Conservation (phyloP, 176 grass and related monocot genomes). For the Secale cereale region DNA sequence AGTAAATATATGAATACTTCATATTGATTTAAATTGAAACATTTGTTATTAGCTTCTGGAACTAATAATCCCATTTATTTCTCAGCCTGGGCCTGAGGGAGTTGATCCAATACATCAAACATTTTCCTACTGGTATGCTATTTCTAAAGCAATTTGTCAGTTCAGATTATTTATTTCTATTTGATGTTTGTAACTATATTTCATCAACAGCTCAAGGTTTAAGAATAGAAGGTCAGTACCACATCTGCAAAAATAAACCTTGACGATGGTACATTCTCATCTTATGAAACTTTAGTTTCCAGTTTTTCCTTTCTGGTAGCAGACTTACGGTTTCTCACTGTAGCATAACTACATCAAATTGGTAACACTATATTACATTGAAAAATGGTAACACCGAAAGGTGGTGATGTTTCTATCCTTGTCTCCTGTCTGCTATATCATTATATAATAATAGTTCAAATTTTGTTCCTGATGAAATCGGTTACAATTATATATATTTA, state of each 20-base stretch:
- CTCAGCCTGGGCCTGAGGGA: constrained; percentile 56
- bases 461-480: background rate
- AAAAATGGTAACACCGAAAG: background rate
- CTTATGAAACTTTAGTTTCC: constrained; percentile 7
- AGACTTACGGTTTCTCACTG: constrained; percentile 24
- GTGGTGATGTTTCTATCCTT: background rate
- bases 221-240: constrained; percentile 47
- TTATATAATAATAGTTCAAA: background rate
- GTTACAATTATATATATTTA: too few species aligned
- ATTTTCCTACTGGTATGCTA: constrained; percentile 68
- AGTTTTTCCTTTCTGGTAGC: background rate
- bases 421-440: background rate
- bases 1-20: background rate
- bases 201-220: constrained; percentile 53
- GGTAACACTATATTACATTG: background rate
- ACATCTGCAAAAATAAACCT: constrained; percentile 40
- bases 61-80: constrained; percentile 23
- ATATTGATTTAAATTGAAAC: background rate
- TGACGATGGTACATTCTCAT: constrained; percentile 61
- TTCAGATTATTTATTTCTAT: background rate
- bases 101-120: constrained; percentile 83
- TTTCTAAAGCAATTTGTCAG: background rate
- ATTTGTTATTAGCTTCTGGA: background rate
- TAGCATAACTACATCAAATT: background rate
- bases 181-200: constrained; percentile 25